A percentile compares a stretch with the other conserved stretches of the same genome.
These are phyloP conservation scores for Picea glauca DNA, from an alignment of 75 land plant genomes.

Conservation along the genomic window DNA sequence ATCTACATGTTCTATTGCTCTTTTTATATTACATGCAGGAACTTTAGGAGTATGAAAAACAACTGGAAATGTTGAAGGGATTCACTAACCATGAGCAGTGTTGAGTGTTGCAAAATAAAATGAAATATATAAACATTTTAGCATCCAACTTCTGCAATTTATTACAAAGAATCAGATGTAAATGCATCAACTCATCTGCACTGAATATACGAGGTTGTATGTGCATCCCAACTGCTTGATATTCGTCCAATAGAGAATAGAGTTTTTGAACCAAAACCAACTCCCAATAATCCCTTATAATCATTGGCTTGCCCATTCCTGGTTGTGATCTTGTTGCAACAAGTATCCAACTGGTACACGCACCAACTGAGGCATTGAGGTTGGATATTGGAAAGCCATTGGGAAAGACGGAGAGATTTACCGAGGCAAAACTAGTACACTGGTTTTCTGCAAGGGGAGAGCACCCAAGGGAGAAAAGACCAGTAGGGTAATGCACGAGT, in stretches of 20 bases:
- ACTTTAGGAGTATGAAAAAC: too few species aligned
- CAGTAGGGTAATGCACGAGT: too few species aligned
- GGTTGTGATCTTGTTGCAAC: background rate
- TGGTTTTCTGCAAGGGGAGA: conserved; percentile 12
- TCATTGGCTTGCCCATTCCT: background rate
- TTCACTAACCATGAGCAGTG: too few species aligned
- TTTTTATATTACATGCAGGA: too few species aligned
- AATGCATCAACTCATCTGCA: background rate
- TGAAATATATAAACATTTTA: background rate
- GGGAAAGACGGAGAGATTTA: conserved; percentile 15
- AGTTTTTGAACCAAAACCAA: background rate
- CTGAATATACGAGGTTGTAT: background rate
- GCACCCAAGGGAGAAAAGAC: too few species aligned
- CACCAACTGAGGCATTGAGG: conserved; percentile 18
- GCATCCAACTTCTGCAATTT: background rate
- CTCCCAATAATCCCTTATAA: background rate
- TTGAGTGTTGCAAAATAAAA: too few species aligned
- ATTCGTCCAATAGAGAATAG: background rate
- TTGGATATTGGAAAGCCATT: background rate
- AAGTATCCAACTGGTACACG: conserved; percentile 1
- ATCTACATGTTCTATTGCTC: too few species aligned
- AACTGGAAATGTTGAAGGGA: too few species aligned
- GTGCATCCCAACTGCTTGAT: background rate
- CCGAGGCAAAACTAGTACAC: background rate
- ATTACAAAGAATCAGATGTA: background rate